Base-by-base conservation (phyloP, 2,329 filamentous ascomycete species). In the Paecilomyces variotii region DNA sequence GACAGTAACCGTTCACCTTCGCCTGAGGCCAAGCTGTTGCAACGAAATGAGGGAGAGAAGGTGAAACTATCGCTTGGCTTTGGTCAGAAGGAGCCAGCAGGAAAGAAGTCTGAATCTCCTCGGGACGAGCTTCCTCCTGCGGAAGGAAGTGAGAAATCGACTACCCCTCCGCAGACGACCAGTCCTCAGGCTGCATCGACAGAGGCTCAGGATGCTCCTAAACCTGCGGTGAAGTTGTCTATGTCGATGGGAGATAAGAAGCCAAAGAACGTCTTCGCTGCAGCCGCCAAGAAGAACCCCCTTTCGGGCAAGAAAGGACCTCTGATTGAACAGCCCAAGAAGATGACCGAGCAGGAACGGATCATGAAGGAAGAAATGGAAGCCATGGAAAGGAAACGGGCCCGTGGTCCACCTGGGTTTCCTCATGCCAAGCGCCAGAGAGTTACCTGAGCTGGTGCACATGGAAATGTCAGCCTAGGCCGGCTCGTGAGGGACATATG, bases 311-410 rank as follows among this genome's bases (percentile, higher is more conserved):
- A 90, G 73, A 90, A 90, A 70, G 81, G 79, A 10, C 75, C 83
- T 2, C 70, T 72, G 24, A 70, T 74, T 57, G 84, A 85, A 61
- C 82, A 82, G 57, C 86, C 85, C 1, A 91, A 89, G 79, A 94
- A 89, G 68, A 93, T 96, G 83, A 93, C 89, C 67, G 90, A 95
- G 70, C 88, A 87, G 2, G 91, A 93, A 74, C 83, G 88, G 56
- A 95, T 94, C 67, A 96, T 96, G 91, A 90, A 88, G 73, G 87
- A 89, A 66, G 89, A 92, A 69, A 73, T 75, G 71, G 72, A 74
- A 57, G 68, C 71, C 34, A 81, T 90, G 74, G 88, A 91, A 65
- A 80, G 82, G 63, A 91, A 91, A 70, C 80, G 87, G 57, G 74
- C 79, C 34, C 67, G 67, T 53, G 64, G 62, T 12, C 64, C 63